Conservation (phyloP, 352 stramenopile genomes). For the Phytophthora cactorum region DNA sequence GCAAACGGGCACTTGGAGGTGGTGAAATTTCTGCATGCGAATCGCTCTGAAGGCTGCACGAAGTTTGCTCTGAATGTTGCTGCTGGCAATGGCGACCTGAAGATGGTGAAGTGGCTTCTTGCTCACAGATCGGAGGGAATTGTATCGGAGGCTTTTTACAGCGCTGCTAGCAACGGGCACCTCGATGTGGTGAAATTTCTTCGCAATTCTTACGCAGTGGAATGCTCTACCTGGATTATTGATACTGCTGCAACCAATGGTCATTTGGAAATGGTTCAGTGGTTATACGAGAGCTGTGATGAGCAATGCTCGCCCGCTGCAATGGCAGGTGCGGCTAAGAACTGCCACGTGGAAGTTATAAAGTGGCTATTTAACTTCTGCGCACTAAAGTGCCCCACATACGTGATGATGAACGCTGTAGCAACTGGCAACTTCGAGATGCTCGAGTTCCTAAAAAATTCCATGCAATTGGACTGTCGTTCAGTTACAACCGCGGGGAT, state of each 20-base stretch:
- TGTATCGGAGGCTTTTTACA: conserved; percentile 13
- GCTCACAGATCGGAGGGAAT: conserved; percentile 5
- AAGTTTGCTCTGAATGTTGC: conserved; percentile 12
- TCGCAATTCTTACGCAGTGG: neutral
- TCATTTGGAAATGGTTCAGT: conserved; percentile 18
- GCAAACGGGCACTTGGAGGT: conserved; percentile 20
- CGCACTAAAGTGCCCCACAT: neutral
- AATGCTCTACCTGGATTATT: conserved; percentile 5
- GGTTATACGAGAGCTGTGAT: conserved; percentile 6
- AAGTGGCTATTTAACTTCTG: conserved; percentile 11
- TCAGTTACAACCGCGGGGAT: conserved; percentile 5
- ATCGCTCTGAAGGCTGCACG: conserved; percentile 22
- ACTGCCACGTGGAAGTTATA: conserved; percentile 10
- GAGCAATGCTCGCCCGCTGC: conserved; percentile 3
- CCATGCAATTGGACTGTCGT: neutral
- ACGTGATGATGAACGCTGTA: conserved; percentile 9
- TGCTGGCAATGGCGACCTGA: conserved; percentile 16
- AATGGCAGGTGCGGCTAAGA: conserved; percentile 13
- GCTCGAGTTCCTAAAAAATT: conserved; percentile 16
- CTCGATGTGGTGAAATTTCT: conserved; percentile 15
- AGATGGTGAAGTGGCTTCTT: conserved; percentile 18
- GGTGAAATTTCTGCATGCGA: conserved; percentile 15
- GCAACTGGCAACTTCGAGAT: conserved; percentile 18
- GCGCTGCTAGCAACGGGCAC: conserved; percentile 5
- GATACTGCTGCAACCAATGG: conserved; percentile 6